These are phyloP conservation scores for Pulicaria dysenterica DNA, from an alignment of 129 eudicot species.

Conservation along the genomic window DNA sequence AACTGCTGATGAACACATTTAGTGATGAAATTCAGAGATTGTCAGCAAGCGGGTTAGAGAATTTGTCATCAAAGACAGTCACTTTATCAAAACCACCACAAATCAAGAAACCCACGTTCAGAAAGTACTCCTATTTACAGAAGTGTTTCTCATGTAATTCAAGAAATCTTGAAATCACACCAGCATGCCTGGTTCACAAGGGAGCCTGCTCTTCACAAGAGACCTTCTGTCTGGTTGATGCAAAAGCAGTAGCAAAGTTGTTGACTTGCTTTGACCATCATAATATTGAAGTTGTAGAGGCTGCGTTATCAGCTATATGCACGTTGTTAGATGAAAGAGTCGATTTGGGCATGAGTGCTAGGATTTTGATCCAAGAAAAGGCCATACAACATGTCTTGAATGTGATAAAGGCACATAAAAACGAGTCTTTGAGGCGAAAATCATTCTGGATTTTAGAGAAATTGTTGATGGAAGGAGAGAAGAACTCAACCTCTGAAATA, in stretches of 20 bases:
- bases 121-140: slow-evolving; percentile 22
- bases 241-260: slow-evolving; percentile 59
- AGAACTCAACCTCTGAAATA: slow-evolving; percentile 46
- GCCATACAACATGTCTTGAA: slow-evolving; percentile 50
- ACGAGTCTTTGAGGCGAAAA: slow-evolving; percentile 50
- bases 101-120: slow-evolving; percentile 39
- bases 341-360: slow-evolving; percentile 53
- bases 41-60: slow-evolving; percentile 64
- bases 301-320: slow-evolving; percentile 66
- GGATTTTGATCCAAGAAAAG: slow-evolving; percentile 41
- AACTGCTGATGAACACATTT: slow-evolving; percentile 49
- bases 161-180: slow-evolving; percentile 23
- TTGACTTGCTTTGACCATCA: slow-evolving; percentile 56
- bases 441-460: slow-evolving; percentile 66
- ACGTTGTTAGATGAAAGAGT: slow-evolving; percentile 61
- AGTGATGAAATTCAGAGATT: slow-evolving; percentile 66
- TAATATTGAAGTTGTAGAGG: slow-evolving; percentile 58
- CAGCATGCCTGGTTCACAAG: slow-evolving; percentile 53
- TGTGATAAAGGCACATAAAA: slow-evolving; percentile 61
- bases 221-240: slow-evolving; percentile 66
- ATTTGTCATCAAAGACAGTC: slow-evolving; percentile 56
- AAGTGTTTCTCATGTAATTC: slow-evolving; percentile 40
- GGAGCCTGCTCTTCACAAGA: slow-evolving; percentile 67
- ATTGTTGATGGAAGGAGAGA: slow-evolving; percentile 59
- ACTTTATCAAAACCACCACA: slow-evolving; percentile 55